These are phyloP conservation scores for Agaricus bisporus DNA, from an alignment of 768 basidiomycete genomes.

Conservation along the genomic window DNA sequence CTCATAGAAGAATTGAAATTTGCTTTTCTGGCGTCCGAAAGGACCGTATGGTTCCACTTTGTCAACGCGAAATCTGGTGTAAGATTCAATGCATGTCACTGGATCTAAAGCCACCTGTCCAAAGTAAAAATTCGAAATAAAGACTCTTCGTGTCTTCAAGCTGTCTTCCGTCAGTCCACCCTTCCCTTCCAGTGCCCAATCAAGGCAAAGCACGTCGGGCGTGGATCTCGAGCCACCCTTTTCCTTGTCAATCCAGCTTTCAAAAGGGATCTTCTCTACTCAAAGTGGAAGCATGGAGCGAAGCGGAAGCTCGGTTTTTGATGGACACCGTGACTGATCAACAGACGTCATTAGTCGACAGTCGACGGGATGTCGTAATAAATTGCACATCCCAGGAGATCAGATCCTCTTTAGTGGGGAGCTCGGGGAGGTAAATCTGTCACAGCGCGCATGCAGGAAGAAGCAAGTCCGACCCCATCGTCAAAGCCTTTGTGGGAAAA, in stretches of 20 bases:
- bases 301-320: conserved; percentile 1
- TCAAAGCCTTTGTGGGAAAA: neutral
- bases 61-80: neutral
- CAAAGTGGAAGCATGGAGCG: neutral
- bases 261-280: neutral
- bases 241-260: neutral
- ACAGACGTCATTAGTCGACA: neutral
- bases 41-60: neutral
- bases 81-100: neutral
- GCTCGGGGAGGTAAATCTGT: neutral
- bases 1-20: neutral
- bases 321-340: neutral
- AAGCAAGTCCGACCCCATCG: conserved; percentile 5
- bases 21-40: neutral
- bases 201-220: neutral
- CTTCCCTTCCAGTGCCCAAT: neutral
- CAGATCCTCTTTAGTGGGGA: neutral
- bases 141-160: neutral
- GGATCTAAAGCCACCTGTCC: neutral
- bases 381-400: neutral
- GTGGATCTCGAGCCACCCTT: neutral
- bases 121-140: conserved; percentile 1
- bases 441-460: neutral
- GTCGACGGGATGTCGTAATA: conserved; percentile 9
- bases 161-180: neutral